Conservation (phyloP, 2,329 filamentous ascomycete species). For the Aspergillus sp. region DNA sequence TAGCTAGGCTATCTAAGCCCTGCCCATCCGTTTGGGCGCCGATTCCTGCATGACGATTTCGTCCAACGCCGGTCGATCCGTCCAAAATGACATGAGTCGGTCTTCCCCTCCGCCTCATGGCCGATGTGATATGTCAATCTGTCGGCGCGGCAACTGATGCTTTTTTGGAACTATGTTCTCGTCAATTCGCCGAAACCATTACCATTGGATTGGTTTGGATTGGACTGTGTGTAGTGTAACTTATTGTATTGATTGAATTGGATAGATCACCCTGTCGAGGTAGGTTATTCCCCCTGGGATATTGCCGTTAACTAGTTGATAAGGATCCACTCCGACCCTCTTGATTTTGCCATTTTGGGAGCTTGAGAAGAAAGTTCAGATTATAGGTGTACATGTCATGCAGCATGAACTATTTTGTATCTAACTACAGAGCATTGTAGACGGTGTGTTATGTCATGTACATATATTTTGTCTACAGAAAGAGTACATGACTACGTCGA, state of each 20-base stretch:
- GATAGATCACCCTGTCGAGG: not conserved
- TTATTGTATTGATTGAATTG: not conserved
- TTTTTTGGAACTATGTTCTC: not conserved
- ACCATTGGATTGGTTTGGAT: not conserved
- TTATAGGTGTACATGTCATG: not conserved
- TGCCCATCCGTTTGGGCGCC: not conserved
- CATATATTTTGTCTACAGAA: not conserved
- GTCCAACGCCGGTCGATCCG: not conserved
- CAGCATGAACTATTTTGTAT: not conserved
- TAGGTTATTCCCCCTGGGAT: too few species aligned
- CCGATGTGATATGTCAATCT: not conserved
- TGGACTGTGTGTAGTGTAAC: not conserved
- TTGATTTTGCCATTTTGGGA: not conserved
- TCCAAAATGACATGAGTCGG: conserved; percentile 1
- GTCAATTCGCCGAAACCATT: not conserved
- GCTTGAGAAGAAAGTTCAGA: not conserved
- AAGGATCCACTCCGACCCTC: not conserved
- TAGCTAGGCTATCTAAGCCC: not conserved
- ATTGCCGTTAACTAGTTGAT: not conserved
- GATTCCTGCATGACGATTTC: not conserved
- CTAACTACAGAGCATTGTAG: too few species aligned
- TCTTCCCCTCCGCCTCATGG: not conserved
- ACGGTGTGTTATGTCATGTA: too few species aligned
- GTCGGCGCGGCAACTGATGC: not conserved
- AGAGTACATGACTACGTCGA: not conserved